Percentiles rank a stretch among this genome's conserved stretches.
Conservation (phyloP, 257 asterid species). For the Scutellaria barbata region DNA sequence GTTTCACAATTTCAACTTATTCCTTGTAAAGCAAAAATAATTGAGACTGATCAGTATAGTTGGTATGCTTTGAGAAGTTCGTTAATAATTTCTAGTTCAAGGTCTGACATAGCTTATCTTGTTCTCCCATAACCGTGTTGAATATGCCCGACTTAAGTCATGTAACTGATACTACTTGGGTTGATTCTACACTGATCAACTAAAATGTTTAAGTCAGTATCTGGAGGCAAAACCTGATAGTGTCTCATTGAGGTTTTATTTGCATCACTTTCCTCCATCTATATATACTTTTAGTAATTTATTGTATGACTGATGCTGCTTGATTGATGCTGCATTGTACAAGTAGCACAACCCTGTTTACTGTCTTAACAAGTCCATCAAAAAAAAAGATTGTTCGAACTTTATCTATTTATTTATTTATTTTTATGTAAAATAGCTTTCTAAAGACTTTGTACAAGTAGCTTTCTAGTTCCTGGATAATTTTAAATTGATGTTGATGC, state of each 20-base stretch:
- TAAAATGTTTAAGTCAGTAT: background rate
- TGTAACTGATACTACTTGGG: slow-evolving; percentile 12
- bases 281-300: background rate
- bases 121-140: background rate
- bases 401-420: too few relatives aligned
- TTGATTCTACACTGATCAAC: background rate
- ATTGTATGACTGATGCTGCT: too few relatives aligned
- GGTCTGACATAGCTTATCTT: background rate
- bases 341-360: too few relatives aligned
- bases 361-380: too few relatives aligned
- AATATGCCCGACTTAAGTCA: background rate
- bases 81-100: background rate
- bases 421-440: background rate
- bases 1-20: background rate
- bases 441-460: too few relatives aligned
- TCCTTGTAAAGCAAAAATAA: background rate
- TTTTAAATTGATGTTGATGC: slow-evolving; percentile 20
- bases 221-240: background rate
- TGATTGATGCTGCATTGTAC: too few relatives aligned
- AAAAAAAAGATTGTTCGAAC: too few relatives aligned
- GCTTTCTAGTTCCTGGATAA: too few relatives aligned
- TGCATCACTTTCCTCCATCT: background rate
- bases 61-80: background rate
- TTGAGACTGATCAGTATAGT: background rate
- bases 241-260: background rate